Evolutionary conservation across 1,139 yeast species (phyloP).

Genomic region (Saccharomycopsis hybrid): DNA sequence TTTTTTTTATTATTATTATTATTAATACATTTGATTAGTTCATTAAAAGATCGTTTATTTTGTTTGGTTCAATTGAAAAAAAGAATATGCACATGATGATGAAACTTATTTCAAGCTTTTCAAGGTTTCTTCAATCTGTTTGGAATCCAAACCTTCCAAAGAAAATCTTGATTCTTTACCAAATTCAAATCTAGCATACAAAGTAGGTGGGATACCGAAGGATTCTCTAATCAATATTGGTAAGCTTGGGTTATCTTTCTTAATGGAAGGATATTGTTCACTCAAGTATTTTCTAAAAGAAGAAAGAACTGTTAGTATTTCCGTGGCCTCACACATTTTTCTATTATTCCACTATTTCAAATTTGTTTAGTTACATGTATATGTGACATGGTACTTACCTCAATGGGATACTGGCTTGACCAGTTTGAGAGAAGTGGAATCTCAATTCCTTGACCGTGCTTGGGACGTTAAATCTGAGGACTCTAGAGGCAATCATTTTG

Average conservation of each 20-base stretch:
- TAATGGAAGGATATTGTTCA: conserved; percentile 54
- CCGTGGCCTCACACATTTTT: no score
- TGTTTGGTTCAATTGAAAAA: no score
- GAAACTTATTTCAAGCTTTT: conserved; percentile 18
- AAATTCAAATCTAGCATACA: conserved; percentile 55
- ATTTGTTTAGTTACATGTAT: no score
- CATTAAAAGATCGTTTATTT: no score
- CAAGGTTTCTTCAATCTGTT: conserved; percentile 16
- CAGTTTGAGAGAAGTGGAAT: conserved; percentile 73
- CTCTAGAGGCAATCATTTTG: conserved; percentile 19
- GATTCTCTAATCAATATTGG: conserved; percentile 78
- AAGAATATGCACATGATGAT: no score
- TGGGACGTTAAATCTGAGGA: conserved; percentile 50
- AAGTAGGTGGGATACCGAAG: conserved; percentile 61
- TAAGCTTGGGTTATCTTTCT: conserved; percentile 47
- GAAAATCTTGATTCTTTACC: conserved; percentile 21
- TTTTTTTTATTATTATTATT: no score
- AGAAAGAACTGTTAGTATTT: not conserved
- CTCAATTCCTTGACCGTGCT: conserved; percentile 67
- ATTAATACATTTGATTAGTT: no score
- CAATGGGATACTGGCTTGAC: conserved; percentile 60
- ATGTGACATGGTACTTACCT: conserved; percentile 31
- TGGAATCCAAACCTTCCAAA: conserved; percentile 20
- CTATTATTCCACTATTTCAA: no score
- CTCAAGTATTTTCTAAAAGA: conserved; percentile 46